A percentile compares a stretch with the other conserved stretches of the same genome.
Conservation (phyloP, 1,139 yeast genomes). For the Eremothecium gossypii region DNA sequence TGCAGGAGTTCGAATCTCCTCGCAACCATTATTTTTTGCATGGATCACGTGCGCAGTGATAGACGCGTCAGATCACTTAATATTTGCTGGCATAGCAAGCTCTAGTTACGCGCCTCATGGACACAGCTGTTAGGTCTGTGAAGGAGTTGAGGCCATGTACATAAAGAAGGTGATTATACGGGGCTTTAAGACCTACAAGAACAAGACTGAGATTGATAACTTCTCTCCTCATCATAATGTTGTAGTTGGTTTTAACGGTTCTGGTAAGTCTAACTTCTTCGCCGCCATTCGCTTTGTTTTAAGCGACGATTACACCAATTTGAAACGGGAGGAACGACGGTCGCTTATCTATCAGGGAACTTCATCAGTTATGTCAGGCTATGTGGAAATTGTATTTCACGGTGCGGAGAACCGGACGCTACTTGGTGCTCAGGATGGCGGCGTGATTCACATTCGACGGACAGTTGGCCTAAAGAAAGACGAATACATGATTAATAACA, state of each 20-base stretch:
- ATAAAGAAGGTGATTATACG: slow-evolving; percentile 57
- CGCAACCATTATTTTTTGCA: slow-evolving; percentile 19
- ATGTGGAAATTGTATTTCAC: slow-evolving; percentile 82
- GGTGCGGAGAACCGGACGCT: slow-evolving; percentile 73
- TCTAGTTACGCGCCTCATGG: no score
- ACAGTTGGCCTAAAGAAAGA: slow-evolving; percentile 90
- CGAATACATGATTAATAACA: slow-evolving; percentile 72
- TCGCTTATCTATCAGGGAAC: slow-evolving; percentile 86
- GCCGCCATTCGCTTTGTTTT: slow-evolving; percentile 91
- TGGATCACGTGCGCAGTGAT: neutral
- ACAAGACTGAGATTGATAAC: slow-evolving; percentile 66
- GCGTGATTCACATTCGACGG: slow-evolving; percentile 64
- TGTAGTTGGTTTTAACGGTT: slow-evolving; percentile 91
- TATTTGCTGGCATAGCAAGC: neutral
- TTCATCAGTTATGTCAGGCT: slow-evolving; percentile 87
- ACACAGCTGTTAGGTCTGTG: neutral
- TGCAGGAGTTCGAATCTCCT: slow-evolving; percentile 28
- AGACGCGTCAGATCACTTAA: neutral
- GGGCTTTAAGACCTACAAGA: slow-evolving; percentile 91
- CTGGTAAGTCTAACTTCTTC: slow-evolving; percentile 93
- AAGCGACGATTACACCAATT: slow-evolving; percentile 81
- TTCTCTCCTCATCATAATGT: slow-evolving; percentile 81
- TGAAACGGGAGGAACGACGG: slow-evolving; percentile 84
- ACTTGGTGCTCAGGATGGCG: slow-evolving; percentile 36
- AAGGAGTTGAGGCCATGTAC: slow-evolving; percentile 23